phyloP scores from a whole-genome alignment of 73 alveolate species.

The Halteria grandinella region DNA sequence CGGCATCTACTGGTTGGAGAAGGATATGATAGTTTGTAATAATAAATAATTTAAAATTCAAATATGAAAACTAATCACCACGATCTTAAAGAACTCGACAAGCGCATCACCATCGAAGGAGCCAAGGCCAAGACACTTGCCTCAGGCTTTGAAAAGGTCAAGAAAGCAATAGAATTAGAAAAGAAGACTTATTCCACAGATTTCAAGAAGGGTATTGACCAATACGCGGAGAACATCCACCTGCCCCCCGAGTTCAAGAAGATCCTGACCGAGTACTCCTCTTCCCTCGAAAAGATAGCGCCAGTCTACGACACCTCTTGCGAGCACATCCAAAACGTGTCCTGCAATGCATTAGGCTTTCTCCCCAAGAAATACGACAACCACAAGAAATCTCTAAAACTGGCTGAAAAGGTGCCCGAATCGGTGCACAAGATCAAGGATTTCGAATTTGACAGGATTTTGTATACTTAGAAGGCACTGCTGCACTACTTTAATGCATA shows the following conservation, averaged over 20 bases:
- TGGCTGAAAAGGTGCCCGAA: conserved; percentile 19
- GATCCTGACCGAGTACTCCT: background rate
- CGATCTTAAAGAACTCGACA: conserved; percentile 31
- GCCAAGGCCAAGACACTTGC: conserved; percentile 18
- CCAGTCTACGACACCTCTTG: conserved; percentile 11
- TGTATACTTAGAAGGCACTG: conserved; percentile 25
- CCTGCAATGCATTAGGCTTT: conserved; percentile 37
- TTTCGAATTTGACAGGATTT: conserved; percentile 30
- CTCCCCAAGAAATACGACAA: conserved; percentile 33
- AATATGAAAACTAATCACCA: background rate
- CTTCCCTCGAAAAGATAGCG: background rate
- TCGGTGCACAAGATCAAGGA: conserved; percentile 31
- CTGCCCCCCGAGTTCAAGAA: background rate
- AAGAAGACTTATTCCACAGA: conserved; percentile 40
- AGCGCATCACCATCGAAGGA: conserved; percentile 15
- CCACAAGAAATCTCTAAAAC: conserved; percentile 26
- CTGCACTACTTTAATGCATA: conserved; percentile 40
- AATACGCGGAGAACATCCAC: background rate
- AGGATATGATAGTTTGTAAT: too few species aligned
- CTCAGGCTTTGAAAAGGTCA: conserved; percentile 17
- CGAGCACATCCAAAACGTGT: conserved; percentile 19
- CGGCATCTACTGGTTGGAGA: too few species aligned
- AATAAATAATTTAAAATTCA: too few species aligned
- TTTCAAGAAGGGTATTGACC: conserved; percentile 10
- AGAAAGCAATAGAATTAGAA: conserved; percentile 8